Base-by-base conservation (phyloP, 1,139 yeast genomes). In the Sugiyamaella castrensis region DNA sequence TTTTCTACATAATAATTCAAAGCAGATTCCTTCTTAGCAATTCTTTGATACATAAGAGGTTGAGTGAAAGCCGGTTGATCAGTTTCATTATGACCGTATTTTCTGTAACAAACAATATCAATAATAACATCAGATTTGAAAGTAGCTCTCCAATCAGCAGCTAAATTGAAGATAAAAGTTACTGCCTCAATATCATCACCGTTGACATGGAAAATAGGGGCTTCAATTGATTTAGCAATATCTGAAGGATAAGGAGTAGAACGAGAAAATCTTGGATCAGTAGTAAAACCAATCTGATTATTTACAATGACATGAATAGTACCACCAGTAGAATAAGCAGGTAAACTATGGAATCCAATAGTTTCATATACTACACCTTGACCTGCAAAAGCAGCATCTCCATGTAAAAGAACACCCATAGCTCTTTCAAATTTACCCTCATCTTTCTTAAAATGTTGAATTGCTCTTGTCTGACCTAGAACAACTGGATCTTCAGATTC, bases 401-500 rank as follows among this genome's bases (percentile, higher is more conserved):
- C 98, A 70, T 92, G 99, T 68, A 94, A 77, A 70, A 92, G 77
- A 53, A 92, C 85, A 58, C 94, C 85, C 80, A 92, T 78, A 46
- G 98, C 97, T 74, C 88, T 91, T 62, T 83, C 76, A 73, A 76
- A 87, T 44, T 77, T 79, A 57, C 89, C 89, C 57, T 85, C 82
- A 66, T 92, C 98, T 61, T 82, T 75, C 75, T 92, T 91, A 74
- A 81, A 86, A 68, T 88, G 95, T 73, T 88, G 95, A 60, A 91
- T 84, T 57, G 98, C 96, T 75, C 98, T 84, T 47, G 98, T 87
- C 77, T 94, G 87, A 73, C 98, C 99, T 64, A 92, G 79, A 51
- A 94, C 98, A 60, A 92, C 98, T 54, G 98, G 98, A 71, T 94
- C 98, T 73, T 91, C 97, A 54, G 98, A 95, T 76, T 92, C 98